These are phyloP conservation scores for Raddia guianensis DNA, from an alignment of 176 grass and related monocot genomes.

Conservation along the genomic window DNA sequence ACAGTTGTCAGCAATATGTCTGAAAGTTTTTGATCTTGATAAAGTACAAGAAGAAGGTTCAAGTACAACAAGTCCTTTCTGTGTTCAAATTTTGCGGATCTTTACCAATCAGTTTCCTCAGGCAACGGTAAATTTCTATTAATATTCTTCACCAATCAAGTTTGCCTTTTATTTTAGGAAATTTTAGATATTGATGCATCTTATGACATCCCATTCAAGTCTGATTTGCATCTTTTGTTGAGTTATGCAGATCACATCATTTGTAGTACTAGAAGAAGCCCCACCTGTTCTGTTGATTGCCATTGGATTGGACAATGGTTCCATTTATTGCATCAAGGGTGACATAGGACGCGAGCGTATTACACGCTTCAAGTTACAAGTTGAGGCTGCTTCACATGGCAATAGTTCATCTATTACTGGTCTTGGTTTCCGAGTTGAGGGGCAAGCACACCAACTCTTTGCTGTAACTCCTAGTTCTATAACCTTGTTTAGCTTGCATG, in stretches of 20 bases:
- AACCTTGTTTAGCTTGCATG: conserved; percentile 80
- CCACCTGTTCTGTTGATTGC: conserved; percentile 84
- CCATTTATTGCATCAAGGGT: conserved; percentile 97
- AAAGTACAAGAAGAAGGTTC: conserved; percentile 97
- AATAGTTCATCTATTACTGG: conserved; percentile 59
- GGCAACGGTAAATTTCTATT: conserved; percentile 67
- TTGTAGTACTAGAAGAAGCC: conserved; percentile 96
- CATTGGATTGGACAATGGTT: conserved; percentile 83
- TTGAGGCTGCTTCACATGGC: conserved; percentile 59
- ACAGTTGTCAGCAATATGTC: conserved; percentile 69
- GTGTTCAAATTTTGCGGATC: conserved; percentile 87
- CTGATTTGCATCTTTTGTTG: conserved; percentile 24
- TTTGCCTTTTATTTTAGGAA: background rate
- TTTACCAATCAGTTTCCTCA: conserved; percentile 92
- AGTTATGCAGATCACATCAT: conserved; percentile 79
- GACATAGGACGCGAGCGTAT: conserved; percentile 90
- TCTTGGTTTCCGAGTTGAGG: conserved; percentile 81
- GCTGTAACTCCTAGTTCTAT: conserved; percentile 74
- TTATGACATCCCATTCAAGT: conserved; percentile 12
- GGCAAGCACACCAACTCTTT: conserved; percentile 82
- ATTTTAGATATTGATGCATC: background rate
- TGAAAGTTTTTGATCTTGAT: conserved; percentile 96
- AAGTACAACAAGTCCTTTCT: conserved; percentile 81
- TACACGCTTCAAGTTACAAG: conserved; percentile 83
- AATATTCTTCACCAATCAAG: background rate